Evolutionary conservation across 1,139 yeast genomes (phyloP), one percentile per base, ranked within the genome.

Genomic region (Blastobotrys apis): DNA sequence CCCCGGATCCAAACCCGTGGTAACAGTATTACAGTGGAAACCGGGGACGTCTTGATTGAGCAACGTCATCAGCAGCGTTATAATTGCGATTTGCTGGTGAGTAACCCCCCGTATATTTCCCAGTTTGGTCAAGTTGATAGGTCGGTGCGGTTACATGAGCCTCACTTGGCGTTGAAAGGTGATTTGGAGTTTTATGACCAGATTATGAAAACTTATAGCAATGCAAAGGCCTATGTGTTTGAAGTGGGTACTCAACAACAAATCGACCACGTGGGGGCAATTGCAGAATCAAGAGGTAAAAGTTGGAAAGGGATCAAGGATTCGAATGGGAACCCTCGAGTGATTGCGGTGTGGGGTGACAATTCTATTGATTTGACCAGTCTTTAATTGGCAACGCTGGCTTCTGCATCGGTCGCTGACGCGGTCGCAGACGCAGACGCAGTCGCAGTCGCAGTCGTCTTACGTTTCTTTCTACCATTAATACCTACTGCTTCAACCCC

Each of bases 91-190:
- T 45, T 90, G 3, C 60, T 92, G 1, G 75, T 83, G 0, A 77
- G 95, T 19, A 92, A 92, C 56, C 98, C 98, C 0, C 98, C 98
- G 0, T 92, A 92, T 58, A 81, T 92, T 8, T 54, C 57, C 43
- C 38, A 63, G 57, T 31, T 51, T 44, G 35, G 57, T 62, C 37
- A 6, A 23, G 49, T 74, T 49, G 82, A 79, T 44, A 63, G 62
- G 37, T 82, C 95, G 0, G 97, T 90, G 0, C 67, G 75, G 27
- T 44, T 63, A 20, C 82, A 75, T 60, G 98, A 92, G 64, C 97
- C 98, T 0, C 56, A 62, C 22, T 59, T 78, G 30, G 98, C 98
- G 0, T 66, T 92, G 12, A 63, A 84, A 2, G 97, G 96, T 0
- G 81, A 82, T 47, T 55, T 72, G 15, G 92, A 84, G 54, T 85